Conservation (phyloP, 257 asterid genomes). For the Vinca minor region DNA sequence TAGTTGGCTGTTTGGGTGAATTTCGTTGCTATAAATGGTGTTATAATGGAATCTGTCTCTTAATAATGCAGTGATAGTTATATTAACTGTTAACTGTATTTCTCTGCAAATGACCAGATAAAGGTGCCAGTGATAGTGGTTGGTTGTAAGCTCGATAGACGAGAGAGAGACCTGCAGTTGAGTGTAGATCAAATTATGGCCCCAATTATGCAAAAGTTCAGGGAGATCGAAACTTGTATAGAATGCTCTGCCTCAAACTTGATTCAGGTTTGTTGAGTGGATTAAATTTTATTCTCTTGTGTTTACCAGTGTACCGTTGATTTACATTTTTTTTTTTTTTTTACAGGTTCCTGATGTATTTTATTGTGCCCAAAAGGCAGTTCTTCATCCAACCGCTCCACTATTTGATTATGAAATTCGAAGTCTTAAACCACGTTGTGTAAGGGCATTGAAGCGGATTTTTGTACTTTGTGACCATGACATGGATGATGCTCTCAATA, state of each 20-base stretch:
- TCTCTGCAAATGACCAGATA: slow-evolving; percentile 37
- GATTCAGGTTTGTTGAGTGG: slow-evolving; percentile 56
- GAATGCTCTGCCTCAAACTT: slow-evolving; percentile 88
- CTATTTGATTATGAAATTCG: slow-evolving; percentile 86
- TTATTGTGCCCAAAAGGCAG: slow-evolving; percentile 92
- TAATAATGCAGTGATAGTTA: neutral
- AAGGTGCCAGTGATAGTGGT: slow-evolving; percentile 82
- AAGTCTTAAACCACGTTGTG: slow-evolving; percentile 73
- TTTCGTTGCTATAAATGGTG: neutral
- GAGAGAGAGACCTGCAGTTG: slow-evolving; percentile 57
- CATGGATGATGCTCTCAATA: slow-evolving; percentile 82
- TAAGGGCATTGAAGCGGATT: slow-evolving; percentile 80
- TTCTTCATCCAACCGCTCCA: slow-evolving; percentile 95
- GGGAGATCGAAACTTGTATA: slow-evolving; percentile 89
- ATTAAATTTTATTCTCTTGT: slow-evolving; percentile 7
- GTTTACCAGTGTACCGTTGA: slow-evolving; percentile 9
- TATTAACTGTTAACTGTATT: neutral
- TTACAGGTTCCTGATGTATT: slow-evolving; percentile 83
- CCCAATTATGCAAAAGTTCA: slow-evolving; percentile 88
- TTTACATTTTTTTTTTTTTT: slow-evolving; percentile 16
- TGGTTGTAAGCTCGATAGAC: slow-evolving; percentile 90
- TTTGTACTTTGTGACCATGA: slow-evolving; percentile 84
- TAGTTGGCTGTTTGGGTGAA: slow-evolving; percentile 5
- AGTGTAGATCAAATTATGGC: slow-evolving; percentile 59
- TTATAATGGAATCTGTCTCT: neutral